Conservation (phyloP, 306 rosid species). For the Echinosophora koreensis region DNA sequence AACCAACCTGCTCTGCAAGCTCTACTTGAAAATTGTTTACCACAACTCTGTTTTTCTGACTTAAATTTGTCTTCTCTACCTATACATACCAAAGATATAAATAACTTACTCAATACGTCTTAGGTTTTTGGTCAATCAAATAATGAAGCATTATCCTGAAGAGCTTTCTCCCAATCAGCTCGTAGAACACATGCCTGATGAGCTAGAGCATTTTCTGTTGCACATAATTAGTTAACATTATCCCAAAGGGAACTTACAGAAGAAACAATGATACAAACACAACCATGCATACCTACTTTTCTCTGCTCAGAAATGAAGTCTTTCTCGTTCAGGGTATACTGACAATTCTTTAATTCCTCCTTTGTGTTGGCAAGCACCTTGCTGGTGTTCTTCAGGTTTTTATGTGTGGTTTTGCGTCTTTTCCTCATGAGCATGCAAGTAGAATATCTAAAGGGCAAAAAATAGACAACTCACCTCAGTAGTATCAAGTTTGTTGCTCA, state of each 20-base stretch:
- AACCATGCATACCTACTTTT: conserved; percentile 75
- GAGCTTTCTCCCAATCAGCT: conserved; percentile 88
- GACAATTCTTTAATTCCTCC: conserved; percentile 81
- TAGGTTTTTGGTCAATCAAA: neutral
- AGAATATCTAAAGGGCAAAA: conserved; percentile 11
- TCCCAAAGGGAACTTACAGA: neutral
- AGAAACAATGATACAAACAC: conserved; percentile 10
- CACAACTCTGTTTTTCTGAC: conserved; percentile 71
- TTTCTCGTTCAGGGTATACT: conserved; percentile 68
- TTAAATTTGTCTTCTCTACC: conserved; percentile 90
- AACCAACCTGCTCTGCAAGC: conserved; percentile 75
- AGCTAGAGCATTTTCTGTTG: conserved; percentile 85
- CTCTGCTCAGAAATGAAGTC: conserved; percentile 87
- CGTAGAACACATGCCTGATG: conserved; percentile 82
- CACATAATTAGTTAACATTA: conserved; percentile 41
- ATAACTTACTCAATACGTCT: neutral
- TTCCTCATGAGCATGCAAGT: conserved; percentile 12
- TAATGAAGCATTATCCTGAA: conserved; percentile 73
- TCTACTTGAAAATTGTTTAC: conserved; percentile 81
- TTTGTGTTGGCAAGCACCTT: conserved; percentile 70
- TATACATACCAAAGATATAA: conserved; percentile 33
- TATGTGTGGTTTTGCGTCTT: conserved; percentile 53
- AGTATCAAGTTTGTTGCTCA: conserved; percentile 78
- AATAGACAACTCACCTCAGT: conserved; percentile 70
- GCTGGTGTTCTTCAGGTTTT: conserved; percentile 70